A percentile compares a stretch with the other conserved stretches of the same genome.
Evolutionary conservation across 2,329 filamentous ascomycete species (phyloP).

Genomic region (Penicillium capsulatum): DNA sequence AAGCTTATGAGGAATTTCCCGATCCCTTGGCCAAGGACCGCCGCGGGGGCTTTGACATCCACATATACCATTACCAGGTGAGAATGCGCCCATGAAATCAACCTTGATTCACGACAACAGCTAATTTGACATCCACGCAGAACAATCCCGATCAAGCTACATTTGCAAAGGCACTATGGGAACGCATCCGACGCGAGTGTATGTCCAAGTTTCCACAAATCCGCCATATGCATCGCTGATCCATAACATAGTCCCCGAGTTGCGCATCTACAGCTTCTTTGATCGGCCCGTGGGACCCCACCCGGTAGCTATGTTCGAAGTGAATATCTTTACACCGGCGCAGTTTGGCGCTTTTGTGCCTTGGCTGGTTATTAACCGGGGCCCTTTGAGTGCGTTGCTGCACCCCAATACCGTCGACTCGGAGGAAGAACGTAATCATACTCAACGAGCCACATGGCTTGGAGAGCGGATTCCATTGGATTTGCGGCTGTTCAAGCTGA

Average conservation of each 20-base stretch:
- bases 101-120: no score
- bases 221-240: not conserved
- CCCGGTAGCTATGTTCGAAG: constrained; percentile 84
- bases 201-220: constrained; percentile 24
- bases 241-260: constrained; percentile 65
- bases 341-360: constrained; percentile 87
- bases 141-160: constrained; percentile 57
- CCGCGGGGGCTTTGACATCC: constrained; percentile 76
- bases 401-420: constrained; percentile 67
- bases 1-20: constrained; percentile 66
- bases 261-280: constrained; percentile 75
- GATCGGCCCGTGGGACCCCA: constrained; percentile 77
- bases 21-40: constrained; percentile 62
- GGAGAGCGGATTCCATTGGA: constrained; percentile 46
- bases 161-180: constrained; percentile 69
- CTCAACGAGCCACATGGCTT: constrained; percentile 44
- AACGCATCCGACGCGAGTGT: constrained; percentile 78
- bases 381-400: constrained; percentile 71
- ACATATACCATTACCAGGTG: constrained; percentile 73
- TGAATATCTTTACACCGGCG: constrained; percentile 77
- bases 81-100: not conserved
- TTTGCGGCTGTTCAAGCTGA: constrained; percentile 35
- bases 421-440: constrained; percentile 52
- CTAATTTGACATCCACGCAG: constrained; percentile 26
- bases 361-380: constrained; percentile 78